These are phyloP conservation scores for Hebeloma cylindrosporum DNA, from an alignment of 768 basidiomycete genomes.

Conservation along the genomic window DNA sequence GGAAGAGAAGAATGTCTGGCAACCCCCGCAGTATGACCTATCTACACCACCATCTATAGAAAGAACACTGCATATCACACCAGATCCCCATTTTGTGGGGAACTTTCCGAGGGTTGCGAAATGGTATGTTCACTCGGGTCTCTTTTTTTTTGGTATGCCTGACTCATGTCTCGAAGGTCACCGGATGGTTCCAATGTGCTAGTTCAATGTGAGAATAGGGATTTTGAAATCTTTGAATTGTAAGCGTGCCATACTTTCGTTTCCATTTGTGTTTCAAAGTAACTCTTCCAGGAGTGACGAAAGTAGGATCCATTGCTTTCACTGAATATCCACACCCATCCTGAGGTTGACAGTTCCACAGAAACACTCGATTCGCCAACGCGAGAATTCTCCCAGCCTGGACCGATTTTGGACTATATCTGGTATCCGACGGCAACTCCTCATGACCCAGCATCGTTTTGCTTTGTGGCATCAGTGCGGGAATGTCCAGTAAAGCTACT, in stretches of 20 bases:
- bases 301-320: not conserved
- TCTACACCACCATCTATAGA: slow-evolving; percentile 20
- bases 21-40: slow-evolving; percentile 15
- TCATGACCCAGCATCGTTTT: slow-evolving; percentile 62
- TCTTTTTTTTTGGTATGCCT: not conserved
- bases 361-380: slow-evolving; percentile 12
- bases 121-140: slow-evolving; percentile 11
- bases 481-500: slow-evolving; percentile 85
- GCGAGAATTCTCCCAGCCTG: slow-evolving; percentile 49
- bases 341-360: not conserved
- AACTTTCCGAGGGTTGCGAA: slow-evolving; percentile 21
- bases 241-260: slow-evolving; percentile 29
- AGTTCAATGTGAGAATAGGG: slow-evolving; percentile 68
- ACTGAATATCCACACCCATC: not conserved
- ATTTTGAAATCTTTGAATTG: slow-evolving; percentile 56
- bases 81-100: not conserved
- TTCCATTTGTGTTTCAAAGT: not conserved
- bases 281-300: not conserved
- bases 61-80: slow-evolving; percentile 1
- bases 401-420: slow-evolving; percentile 71
- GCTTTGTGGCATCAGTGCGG: slow-evolving; percentile 80
- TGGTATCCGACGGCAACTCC: slow-evolving; percentile 84
- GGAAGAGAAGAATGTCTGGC: too few species aligned
- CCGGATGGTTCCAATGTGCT: slow-evolving; percentile 72
- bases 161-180: slow-evolving; percentile 47